Base-by-base conservation (phyloP, 2,329 filamentous ascomycete genomes). In the Fusarium virguliforme region DNA sequence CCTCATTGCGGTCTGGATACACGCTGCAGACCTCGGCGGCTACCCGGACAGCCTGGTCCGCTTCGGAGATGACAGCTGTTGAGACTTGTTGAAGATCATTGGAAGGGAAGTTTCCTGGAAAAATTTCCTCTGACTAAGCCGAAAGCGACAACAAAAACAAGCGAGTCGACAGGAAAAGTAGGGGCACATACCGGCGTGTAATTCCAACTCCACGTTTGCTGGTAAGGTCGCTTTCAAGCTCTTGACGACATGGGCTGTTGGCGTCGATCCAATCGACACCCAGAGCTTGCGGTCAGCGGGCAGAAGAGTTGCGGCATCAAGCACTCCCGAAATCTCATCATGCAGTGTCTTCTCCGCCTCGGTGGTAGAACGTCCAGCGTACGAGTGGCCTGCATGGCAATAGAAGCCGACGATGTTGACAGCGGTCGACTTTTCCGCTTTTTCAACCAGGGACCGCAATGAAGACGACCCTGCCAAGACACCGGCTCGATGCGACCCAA, bases 1-100 rank as follows among this genome's bases (percentile, higher is more conserved):
- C 78, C 64, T 81, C 79, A 58, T 81, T 81, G 5, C 80, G 75
- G 50, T 79, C 78, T 0, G 77, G 76, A 43, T 82, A 82, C 10
- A 81, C 74, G 51, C 79, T 78, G 67, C 77, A 81, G n/a, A 81
- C 78, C 59, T 82, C 79, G 26, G 77, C 71, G 1, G 73, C 60
- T 3, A 82, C 71, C 3, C 78, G 75, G 4, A 77, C 70, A 3
- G 79, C 78, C 38, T 78, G 77, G 26, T 79, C 75, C 1, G 68
- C 62, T 18, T 76, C 56, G 0, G 54, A 34, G 13, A 81, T 76
- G 5, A 81, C 64, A 2, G 76, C 76, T 1, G 81, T 81, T 2
- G 79, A 79, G 2, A 82, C 75, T 59, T 82, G 81, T 46, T 81
- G 81, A n/a, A 82, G 79, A 41, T 82, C 80, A 13, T 81, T 80